A percentile compares a stretch with the other conserved stretches of the same genome.
Evolutionary conservation across 805 yeast genomes (phyloP).

Genomic region (Candida cerambycidarum): DNA sequence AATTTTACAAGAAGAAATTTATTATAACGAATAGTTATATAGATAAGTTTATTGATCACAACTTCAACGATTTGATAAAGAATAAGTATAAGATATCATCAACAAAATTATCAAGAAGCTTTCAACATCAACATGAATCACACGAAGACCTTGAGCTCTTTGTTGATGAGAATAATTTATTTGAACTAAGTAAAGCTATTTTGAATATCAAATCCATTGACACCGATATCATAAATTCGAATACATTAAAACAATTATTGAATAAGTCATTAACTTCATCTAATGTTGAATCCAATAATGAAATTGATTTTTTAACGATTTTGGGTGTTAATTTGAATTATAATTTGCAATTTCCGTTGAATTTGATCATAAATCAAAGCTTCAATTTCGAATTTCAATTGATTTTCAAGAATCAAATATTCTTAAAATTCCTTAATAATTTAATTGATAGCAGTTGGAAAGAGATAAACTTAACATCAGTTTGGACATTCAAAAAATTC

Average conservation of each 20-base stretch:
- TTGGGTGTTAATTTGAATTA: conserved; percentile 56
- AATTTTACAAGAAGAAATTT: conserved; percentile 55
- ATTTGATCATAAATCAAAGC: conserved; percentile 68
- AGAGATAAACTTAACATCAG: conserved; percentile 60
- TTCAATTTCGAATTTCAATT: conserved; percentile 76
- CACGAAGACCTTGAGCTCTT: conserved; percentile 27
- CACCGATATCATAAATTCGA: conserved; percentile 39
- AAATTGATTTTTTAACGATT: conserved; percentile 42
- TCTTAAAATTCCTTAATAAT: conserved; percentile 61
- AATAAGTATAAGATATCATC: conserved; percentile 32
- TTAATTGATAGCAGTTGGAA: conserved; percentile 68
- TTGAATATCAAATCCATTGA: conserved; percentile 55
- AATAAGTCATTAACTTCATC: conserved; percentile 38
- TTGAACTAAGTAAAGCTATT: conserved; percentile 47
- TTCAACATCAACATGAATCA: conserved; percentile 5
- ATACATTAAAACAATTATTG: conserved; percentile 43
- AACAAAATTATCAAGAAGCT: conserved; percentile 26
- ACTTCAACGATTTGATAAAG: conserved; percentile 54
- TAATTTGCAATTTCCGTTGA: conserved; percentile 83
- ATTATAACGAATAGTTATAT: conserved; percentile 55
- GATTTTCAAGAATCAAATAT: conserved; percentile 67
- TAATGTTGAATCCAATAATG: conserved; percentile 11
- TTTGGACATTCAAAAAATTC: conserved; percentile 60
- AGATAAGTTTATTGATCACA: conserved; percentile 50
- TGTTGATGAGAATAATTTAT: conserved; percentile 46